Evolutionary conservation across 2,329 filamentous ascomycete species (phyloP), one percentile per base, ranked within the genome.

Genomic region (Diaporthe velutina): DNA sequence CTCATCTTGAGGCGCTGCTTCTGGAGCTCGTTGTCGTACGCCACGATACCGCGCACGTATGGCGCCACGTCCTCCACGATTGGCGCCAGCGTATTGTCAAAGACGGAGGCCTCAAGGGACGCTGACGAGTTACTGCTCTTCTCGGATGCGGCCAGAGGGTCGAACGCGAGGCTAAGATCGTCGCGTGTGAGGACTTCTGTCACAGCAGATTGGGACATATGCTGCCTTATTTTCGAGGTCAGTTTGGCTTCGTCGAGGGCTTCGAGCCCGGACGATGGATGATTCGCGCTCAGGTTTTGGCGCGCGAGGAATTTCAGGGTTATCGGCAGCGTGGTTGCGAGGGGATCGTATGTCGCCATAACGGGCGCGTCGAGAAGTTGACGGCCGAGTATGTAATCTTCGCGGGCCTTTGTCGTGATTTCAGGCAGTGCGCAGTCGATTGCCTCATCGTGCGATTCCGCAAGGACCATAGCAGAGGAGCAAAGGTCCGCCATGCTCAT

Each of bases 1-100:
- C 89, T 89, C 10, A 92, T 80, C 22, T 88, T 86, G 25, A 89
- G 81, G 3, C 93, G 90, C 77, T 95, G 90, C 76, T 91, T 86
- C 79, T 95, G 93, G 1, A 97, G 88, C 1, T 87, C 88, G 28
- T 91, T 85, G 78, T 98, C 96, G 80, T 93, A 94, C 0, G 92
- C 88, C 2, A 96, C 92, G 75, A 99, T 98, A 50, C 89, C 88
- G 15, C 97, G 93, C n/a, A 98, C 90, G 82, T 95, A 98, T 0
- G 97, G 97, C 0, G 95, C 96, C 2, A 98, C 87, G 77, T 99
- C 97, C 17, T 93, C 85, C 0, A 90, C 88, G 42, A 98, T 90
- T 28, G 92, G 86, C 0, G 83, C 82, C 79, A 93, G 85, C 0
- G 91, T 91, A 57, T 94, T 91, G 79, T 98, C 95, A 77, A 98